These are phyloP conservation scores for Viridothelium virens DNA, from an alignment of 495 filamentous ascomycete genomes.

Conservation along the genomic window DNA sequence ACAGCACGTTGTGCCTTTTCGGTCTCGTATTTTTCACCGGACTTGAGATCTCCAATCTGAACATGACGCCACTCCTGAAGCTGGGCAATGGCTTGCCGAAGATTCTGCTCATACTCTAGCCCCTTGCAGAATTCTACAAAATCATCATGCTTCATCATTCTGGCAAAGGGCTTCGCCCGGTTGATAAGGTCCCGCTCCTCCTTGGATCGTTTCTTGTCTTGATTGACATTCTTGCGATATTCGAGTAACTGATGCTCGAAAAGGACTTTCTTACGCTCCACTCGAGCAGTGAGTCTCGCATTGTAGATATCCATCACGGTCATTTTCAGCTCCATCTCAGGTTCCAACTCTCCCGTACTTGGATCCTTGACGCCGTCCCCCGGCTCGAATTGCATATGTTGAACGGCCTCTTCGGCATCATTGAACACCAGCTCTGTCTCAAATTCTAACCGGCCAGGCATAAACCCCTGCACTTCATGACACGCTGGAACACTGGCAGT, in stretches of 20 bases:
- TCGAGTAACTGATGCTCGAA: slow-evolving; percentile 92
- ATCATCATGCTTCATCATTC: slow-evolving; percentile 91
- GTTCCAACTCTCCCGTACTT: slow-evolving; percentile 72
- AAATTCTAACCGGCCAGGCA: slow-evolving; percentile 96
- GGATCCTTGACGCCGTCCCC: slow-evolving; percentile 77
- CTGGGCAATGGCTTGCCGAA: slow-evolving; percentile 81
- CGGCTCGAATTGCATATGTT: slow-evolving; percentile 95
- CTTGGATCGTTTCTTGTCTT: slow-evolving; percentile 92
- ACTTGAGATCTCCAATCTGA: slow-evolving; percentile 71
- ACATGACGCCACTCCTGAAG: slow-evolving; percentile 89
- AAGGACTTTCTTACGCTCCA: slow-evolving; percentile 93
- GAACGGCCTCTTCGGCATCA: slow-evolving; percentile 95
- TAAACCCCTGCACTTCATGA: slow-evolving; percentile 97
- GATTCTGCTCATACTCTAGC: slow-evolving; percentile 79
- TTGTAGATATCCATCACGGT: slow-evolving; percentile 99
- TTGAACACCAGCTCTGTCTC: slow-evolving; percentile 90
- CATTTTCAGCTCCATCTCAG: slow-evolving; percentile 94
- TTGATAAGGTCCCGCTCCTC: slow-evolving; percentile 85
- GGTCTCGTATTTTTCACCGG: slow-evolving; percentile 88
- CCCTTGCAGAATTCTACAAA: slow-evolving; percentile 78
- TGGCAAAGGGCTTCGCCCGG: slow-evolving; percentile 90
- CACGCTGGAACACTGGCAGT: slow-evolving; percentile 89
- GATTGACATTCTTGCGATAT: slow-evolving; percentile 75
- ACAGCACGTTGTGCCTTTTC: slow-evolving; percentile 54
- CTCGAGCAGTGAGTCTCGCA: slow-evolving; percentile 76